These are phyloP conservation scores for Cenchrus purpureus DNA, from an alignment of 176 grass and related monocot species.

Conservation along the genomic window DNA sequence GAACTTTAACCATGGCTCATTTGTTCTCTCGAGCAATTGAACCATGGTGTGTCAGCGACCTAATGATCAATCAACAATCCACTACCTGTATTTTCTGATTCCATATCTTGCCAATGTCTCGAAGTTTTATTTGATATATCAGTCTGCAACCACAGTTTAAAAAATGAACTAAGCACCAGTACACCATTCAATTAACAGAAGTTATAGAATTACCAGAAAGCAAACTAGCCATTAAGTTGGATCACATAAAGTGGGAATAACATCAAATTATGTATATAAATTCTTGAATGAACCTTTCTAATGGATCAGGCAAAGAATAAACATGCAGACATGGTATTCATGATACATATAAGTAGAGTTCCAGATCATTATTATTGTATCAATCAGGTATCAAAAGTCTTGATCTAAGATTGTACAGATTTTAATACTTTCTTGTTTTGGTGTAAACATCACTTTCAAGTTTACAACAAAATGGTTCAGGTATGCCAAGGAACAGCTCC, in stretches of 20 bases:
- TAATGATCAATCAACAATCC: constrained; percentile 8
- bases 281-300: constrained; percentile 9
- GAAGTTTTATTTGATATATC: constrained; percentile 14
- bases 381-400: background rate
- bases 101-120: constrained; percentile 35
- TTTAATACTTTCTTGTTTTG: background rate
- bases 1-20: constrained; percentile 6
- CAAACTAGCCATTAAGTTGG: background rate
- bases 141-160: constrained; percentile 45
- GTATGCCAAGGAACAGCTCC: background rate
- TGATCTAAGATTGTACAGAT: background rate
- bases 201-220: constrained; percentile 7
- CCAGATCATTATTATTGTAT: background rate
- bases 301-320: background rate
- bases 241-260: constrained; percentile 5
- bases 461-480: background rate
- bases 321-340: background rate
- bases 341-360: background rate
- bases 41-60: constrained; percentile 13
- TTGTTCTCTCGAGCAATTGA: background rate
- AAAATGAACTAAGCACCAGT: constrained; percentile 28
- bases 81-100: constrained; percentile 37
- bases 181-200: constrained; percentile 35
- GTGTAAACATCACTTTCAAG: background rate
- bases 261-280: background rate